Evolutionary conservation across 331 rosid genomes (phyloP).

Genomic region (Cydonia oblonga): DNA sequence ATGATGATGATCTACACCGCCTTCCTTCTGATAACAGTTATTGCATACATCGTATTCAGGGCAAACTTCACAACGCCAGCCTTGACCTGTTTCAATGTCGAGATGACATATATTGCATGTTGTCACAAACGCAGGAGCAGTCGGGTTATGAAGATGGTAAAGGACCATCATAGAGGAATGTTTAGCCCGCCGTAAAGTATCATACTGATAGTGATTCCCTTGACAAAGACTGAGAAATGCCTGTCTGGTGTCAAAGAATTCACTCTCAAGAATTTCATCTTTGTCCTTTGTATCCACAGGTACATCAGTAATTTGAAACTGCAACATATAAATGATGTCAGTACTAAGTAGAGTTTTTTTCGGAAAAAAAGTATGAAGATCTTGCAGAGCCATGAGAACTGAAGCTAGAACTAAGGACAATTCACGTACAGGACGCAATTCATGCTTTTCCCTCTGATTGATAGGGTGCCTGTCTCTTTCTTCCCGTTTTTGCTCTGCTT

Average conservation of each 20-base stretch:
- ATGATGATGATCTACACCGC: slow-evolving; percentile 75
- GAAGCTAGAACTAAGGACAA: neutral
- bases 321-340: slow-evolving; percentile 13
- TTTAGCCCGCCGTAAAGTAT: slow-evolving; percentile 92
- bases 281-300: slow-evolving; percentile 74
- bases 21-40: slow-evolving; percentile 84
- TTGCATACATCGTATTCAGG: slow-evolving; percentile 90
- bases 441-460: slow-evolving; percentile 72
- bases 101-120: slow-evolving; percentile 69
- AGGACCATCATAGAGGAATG: slow-evolving; percentile 99
- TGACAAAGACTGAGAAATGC: slow-evolving; percentile 96
- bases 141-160: slow-evolving; percentile 96
- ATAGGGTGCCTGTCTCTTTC: slow-evolving; percentile 80
- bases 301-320: slow-evolving; percentile 66
- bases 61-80: slow-evolving; percentile 97
- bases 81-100: slow-evolving; percentile 92
- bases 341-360: neutral
- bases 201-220: slow-evolving; percentile 95
- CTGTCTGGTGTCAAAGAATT: slow-evolving; percentile 90
- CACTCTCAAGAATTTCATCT: slow-evolving; percentile 95
- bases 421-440: slow-evolving; percentile 52
- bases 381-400: neutral
- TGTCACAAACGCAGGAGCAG: slow-evolving; percentile 85
- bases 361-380: neutral
- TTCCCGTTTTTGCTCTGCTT: slow-evolving; percentile 66